Base-by-base conservation (phyloP, 805 yeast genomes). In the Debaryomyces tyrocola region DNA sequence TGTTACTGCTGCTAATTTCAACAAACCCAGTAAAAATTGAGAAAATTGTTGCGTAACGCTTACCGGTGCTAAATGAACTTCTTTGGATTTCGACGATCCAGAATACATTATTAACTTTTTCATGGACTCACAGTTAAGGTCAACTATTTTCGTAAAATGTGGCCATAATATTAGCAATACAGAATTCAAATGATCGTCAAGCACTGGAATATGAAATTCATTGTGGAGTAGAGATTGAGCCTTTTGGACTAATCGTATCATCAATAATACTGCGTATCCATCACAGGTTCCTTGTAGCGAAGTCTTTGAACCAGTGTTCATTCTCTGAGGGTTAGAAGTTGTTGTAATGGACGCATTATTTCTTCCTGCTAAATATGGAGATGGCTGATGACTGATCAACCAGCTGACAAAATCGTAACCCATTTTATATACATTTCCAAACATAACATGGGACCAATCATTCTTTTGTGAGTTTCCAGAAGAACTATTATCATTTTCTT, bases 81-180 rank as follows among this genome's bases (percentile, higher is more conserved):
- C 59, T 27, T 60, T 55, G 15, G 56, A 54, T 28, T 39, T 39
- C 11, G 31, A 39, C 7, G 42, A 39, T 6, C 35, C 35, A 4
- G 61, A 40, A 31, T 60, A 77, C 48, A 54, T 72, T 40, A 63
- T 63, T 14, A 77, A 77, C 43, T 74, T 79, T 50, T 85, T 83
- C 62, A 90, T 68, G 41, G 83, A 79, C 17, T 83, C 86, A 55
- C 96, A 85, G 56, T 92, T 88, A 29, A 79, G 67, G 60, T 90
- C 97, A 36, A 91, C 77, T 29, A 89, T 71, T 39, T 74, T 75
- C 57, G 90, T 91, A 58, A 91, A 87, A 48, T 79, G 82, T 0
- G 97, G 96, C 98, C 98, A 94, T 38, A 92, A 67, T 3, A 78
- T 63, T 43, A 89, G 78, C 50, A 84, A 64, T 51, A 86, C 82